These are phyloP conservation scores for Ascochyta viciae-villosae DNA, from an alignment of 2,329 filamentous ascomycete genomes.

Conservation along the genomic window DNA sequence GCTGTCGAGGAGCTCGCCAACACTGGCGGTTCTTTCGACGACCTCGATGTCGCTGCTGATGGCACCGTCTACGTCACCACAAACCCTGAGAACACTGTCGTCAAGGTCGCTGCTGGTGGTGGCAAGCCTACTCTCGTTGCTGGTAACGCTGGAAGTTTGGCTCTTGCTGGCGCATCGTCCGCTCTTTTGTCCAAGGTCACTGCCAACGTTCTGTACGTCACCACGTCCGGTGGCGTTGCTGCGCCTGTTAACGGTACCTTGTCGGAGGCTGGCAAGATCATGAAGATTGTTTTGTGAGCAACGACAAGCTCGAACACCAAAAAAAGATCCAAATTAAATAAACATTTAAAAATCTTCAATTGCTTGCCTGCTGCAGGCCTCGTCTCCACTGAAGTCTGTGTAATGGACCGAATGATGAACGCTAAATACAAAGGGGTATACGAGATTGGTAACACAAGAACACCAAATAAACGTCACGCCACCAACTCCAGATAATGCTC, in stretches of 20 bases:
- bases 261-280: constrained; percentile 18
- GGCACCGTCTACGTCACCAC: constrained; percentile 15
- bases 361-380: neutral
- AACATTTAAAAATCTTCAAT: neutral
- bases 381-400: neutral
- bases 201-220: constrained; percentile 17
- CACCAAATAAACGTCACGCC: neutral
- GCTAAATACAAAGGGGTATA: constrained; percentile 10
- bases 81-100: constrained; percentile 19
- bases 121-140: constrained; percentile 14
- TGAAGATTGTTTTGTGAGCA: constrained; percentile 13
- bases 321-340: neutral
- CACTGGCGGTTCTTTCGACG: constrained; percentile 17
- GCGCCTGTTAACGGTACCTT: constrained; percentile 18
- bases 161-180: constrained; percentile 16
- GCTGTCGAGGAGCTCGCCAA: constrained; percentile 17
- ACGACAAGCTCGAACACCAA: neutral
- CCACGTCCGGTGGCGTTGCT: constrained; percentile 17
- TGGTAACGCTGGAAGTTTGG: constrained; percentile 10
- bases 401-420: neutral
- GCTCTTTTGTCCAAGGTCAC: constrained; percentile 15
- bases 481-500: constrained; percentile 1
- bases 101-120: constrained; percentile 17
- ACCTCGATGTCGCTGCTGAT: constrained; percentile 14
- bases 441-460: neutral